Conservation (phyloP, 257 asterid species). For the Nicotiana noctiflora region DNA sequence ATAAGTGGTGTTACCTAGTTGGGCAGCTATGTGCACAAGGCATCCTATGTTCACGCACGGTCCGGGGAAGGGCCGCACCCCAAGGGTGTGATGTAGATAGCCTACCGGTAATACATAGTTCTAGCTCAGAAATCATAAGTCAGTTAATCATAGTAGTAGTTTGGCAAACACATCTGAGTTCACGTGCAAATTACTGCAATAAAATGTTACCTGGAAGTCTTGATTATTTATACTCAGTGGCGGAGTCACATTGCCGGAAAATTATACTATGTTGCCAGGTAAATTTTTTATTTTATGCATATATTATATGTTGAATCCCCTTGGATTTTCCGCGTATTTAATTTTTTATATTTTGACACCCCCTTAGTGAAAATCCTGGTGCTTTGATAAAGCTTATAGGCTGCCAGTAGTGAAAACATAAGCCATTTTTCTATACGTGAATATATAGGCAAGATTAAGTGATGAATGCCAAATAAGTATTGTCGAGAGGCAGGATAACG, state of each 20-base stretch:
- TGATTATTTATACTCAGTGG: background rate
- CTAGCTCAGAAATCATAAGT: background rate
- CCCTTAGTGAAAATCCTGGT: too few species aligned
- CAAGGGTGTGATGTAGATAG: too few species aligned
- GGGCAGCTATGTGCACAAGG: too few species aligned
- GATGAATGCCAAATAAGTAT: background rate
- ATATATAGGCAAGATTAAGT: background rate
- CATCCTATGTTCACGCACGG: too few species aligned
- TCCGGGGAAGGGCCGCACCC: too few species aligned
- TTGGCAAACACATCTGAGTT: conserved; percentile 1
- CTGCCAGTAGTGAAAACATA: background rate
- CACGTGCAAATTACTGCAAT: background rate
- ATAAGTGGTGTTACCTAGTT: background rate
- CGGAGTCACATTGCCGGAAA: too few species aligned
- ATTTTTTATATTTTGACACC: too few species aligned
- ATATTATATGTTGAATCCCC: too few species aligned
- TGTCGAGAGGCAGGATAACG: background rate
- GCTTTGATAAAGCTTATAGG: background rate
- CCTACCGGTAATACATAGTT: background rate
- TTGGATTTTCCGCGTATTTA: too few species aligned
- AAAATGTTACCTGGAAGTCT: background rate
- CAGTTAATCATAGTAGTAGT: conserved; percentile 1
- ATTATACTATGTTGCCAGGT: too few species aligned
- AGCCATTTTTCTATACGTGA: background rate
- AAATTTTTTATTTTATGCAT: too few species aligned